phyloP scores from a whole-genome alignment of 768 basidiomycete species.

The Termitomyces bulborhizus region DNA sequence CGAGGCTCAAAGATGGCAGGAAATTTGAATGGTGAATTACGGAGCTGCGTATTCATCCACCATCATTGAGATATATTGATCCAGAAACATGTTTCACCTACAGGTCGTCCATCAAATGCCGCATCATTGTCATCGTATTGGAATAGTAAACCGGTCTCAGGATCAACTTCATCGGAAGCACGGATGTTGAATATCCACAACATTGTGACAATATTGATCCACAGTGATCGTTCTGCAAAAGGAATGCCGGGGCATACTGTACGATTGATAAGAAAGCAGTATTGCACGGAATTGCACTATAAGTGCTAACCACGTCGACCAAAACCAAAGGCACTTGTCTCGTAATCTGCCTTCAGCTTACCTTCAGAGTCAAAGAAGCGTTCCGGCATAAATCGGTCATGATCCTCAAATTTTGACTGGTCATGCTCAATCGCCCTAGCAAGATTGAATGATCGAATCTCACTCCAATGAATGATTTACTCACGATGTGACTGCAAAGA shows the following conservation, averaged over 20 bases:
- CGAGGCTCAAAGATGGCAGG: background rate
- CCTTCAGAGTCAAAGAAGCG: background rate
- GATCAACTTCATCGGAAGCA: background rate
- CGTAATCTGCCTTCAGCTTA: background rate
- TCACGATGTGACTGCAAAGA: background rate
- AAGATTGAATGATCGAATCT: background rate
- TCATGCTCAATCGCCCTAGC: background rate
- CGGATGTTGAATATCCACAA: background rate
- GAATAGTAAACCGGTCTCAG: background rate
- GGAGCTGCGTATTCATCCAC: background rate
- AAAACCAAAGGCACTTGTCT: background rate
- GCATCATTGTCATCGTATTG: background rate
- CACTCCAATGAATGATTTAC: background rate
- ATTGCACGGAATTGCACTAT: background rate
- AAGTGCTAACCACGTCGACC: background rate
- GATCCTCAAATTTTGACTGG: background rate
- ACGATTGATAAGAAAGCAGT: background rate
- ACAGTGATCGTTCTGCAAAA: too few relatives aligned
- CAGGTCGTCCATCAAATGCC: background rate
- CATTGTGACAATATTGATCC: background rate
- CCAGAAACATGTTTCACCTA: background rate
- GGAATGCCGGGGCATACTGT: background rate
- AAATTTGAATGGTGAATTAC: background rate
- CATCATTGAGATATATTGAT: too few relatives aligned
- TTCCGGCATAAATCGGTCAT: background rate